Evolutionary conservation across 2,329 filamentous ascomycete species (phyloP).

Genomic region (Trichoderma koningii): DNA sequence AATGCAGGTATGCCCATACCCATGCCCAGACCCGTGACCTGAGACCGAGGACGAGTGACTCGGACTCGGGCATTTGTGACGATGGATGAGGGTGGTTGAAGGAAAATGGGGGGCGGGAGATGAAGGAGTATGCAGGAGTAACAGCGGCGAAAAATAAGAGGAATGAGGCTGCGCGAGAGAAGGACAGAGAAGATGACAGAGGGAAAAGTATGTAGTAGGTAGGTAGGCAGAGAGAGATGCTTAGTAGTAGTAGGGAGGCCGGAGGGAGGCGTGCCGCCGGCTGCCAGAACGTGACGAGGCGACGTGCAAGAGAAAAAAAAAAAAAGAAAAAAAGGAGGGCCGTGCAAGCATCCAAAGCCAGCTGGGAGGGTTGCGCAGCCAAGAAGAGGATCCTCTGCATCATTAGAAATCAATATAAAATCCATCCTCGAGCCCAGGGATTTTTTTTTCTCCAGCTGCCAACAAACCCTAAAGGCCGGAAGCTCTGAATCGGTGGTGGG

Average conservation of each 20-base stretch:
- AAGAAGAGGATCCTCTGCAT: neutral
- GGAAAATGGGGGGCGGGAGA: neutral
- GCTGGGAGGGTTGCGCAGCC: neutral
- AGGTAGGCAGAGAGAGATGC: neutral
- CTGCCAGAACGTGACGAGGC: conserved; percentile 7
- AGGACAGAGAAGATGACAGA: neutral
- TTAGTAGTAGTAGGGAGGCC: neutral
- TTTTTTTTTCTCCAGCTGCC: conserved; percentile 20
- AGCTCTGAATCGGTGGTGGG: conserved; percentile 26
- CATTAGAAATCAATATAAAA: conserved; percentile 6
- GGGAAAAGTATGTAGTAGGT: too few relatives aligned
- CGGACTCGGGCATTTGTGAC: conserved; percentile 1
- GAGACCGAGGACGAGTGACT: neutral
- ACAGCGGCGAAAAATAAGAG: neutral
- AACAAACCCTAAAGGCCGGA: conserved; percentile 9
- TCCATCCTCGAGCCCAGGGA: neutral
- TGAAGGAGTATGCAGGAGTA: neutral
- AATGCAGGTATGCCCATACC: conserved; percentile 26
- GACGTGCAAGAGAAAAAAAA: too few relatives aligned
- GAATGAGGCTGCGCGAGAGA: neutral
- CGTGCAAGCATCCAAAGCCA: conserved; percentile 14
- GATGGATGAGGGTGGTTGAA: neutral
- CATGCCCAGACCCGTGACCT: conserved; percentile 14
- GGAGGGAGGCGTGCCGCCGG: conserved; percentile 9
- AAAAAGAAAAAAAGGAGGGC: conserved; percentile 9